Percentiles rank a stretch among this genome's conserved stretches.
Evolutionary conservation across 768 basidiomycete species (phyloP).

Genomic region (Suillus bovinus): DNA sequence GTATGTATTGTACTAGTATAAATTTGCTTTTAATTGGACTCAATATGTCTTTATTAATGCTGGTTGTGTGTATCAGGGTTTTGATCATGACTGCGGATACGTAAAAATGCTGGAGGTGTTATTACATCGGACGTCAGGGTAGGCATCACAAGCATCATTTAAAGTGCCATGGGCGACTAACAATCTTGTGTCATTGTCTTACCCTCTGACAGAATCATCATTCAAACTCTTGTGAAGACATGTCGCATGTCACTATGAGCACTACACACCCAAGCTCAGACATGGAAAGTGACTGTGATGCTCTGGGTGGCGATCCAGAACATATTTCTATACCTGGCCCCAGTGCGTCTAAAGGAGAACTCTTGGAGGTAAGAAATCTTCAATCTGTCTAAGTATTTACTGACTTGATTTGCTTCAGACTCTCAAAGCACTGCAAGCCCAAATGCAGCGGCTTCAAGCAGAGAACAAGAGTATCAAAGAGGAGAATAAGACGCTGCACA

Average conservation of each 20-base stretch:
- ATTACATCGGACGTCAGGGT: not conserved
- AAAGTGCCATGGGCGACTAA: not conserved
- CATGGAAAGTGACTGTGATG: not conserved
- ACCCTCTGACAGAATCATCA: not conserved
- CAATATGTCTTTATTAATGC: too few relatives aligned
- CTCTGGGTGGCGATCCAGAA: not conserved
- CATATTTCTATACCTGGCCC: not conserved
- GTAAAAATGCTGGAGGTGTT: not conserved
- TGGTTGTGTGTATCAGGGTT: too few relatives aligned
- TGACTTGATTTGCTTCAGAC: not conserved
- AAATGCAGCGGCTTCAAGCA: not conserved
- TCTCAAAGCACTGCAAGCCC: not conserved
- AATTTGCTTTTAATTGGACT: too few relatives aligned
- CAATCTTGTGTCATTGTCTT: not conserved
- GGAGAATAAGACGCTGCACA: not conserved
- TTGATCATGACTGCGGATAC: not conserved
- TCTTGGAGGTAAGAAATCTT: not conserved
- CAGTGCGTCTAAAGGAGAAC: not conserved
- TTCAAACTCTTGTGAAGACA: not conserved
- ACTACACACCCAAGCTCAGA: not conserved
- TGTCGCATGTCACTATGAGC: not conserved
- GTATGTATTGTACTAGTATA: too few relatives aligned
- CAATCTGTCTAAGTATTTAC: not conserved
- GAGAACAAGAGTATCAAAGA: slow-evolving; percentile 4
- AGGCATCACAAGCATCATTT: not conserved